Percentiles rank a stretch among this genome's conserved stretches.
Conservation (phyloP, 2,329 filamentous ascomycete species). For the Apiospora phragmitis region DNA sequence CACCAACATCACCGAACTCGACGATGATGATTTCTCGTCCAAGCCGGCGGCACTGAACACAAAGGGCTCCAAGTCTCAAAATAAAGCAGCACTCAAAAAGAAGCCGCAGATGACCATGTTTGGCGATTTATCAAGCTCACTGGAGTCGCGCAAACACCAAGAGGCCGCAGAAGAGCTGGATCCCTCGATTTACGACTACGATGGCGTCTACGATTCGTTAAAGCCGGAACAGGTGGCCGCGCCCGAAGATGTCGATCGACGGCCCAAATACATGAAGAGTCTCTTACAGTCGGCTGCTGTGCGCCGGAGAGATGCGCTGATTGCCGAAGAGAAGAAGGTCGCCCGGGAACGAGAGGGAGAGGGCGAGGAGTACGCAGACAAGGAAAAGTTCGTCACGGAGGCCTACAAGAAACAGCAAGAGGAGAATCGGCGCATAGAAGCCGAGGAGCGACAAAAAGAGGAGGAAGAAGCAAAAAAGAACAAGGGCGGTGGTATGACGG, state of each 20-base stretch:
- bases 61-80: slow-evolving; percentile 34
- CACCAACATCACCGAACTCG: slow-evolving; percentile 63
- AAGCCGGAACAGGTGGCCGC: slow-evolving; percentile 61
- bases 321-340: slow-evolving; percentile 79
- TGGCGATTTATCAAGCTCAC: slow-evolving; percentile 66
- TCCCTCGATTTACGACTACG: slow-evolving; percentile 81
- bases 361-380: slow-evolving; percentile 77
- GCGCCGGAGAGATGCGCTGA: slow-evolving; percentile 74
- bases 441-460: slow-evolving; percentile 67
- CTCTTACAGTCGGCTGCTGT: slow-evolving; percentile 73
- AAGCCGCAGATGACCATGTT: slow-evolving; percentile 47
- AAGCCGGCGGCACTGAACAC: slow-evolving; percentile 24
- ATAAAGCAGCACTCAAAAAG: slow-evolving; percentile 47
- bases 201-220: slow-evolving; percentile 76
- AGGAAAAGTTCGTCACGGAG: slow-evolving; percentile 83
- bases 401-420: slow-evolving; percentile 82
- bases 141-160: slow-evolving; percentile 63
- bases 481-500: slow-evolving; percentile 70
- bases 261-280: slow-evolving; percentile 77
- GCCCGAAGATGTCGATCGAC: slow-evolving; percentile 54
- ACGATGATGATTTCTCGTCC: slow-evolving; percentile 43
- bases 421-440: slow-evolving; percentile 69
- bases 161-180: slow-evolving; percentile 68
- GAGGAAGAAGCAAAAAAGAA: slow-evolving; percentile 66
- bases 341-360: slow-evolving; percentile 77